These are phyloP conservation scores for Penicillium italicum DNA, from an alignment of 2,329 filamentous ascomycete species.

Conservation along the genomic window DNA sequence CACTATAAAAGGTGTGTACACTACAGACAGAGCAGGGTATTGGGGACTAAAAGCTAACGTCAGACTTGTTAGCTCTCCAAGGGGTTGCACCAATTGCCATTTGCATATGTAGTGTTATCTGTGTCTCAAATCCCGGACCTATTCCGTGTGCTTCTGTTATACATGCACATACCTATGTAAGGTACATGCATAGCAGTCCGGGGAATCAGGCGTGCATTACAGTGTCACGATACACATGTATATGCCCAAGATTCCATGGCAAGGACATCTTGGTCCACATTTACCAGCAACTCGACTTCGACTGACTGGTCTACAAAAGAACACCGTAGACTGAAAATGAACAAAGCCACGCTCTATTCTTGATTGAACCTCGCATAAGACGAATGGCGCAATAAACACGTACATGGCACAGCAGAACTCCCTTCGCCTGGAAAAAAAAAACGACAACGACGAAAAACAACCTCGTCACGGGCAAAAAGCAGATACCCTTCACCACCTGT, in stretches of 20 bases:
- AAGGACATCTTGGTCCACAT: neutral
- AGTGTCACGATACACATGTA: neutral
- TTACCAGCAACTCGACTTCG: neutral
- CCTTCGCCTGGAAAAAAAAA: constrained; percentile 23
- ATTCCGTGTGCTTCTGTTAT: neutral
- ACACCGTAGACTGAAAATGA: constrained; percentile 4
- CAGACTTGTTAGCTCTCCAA: neutral
- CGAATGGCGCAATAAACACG: constrained; percentile 21
- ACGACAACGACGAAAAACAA: constrained; percentile 23
- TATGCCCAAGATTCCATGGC: neutral
- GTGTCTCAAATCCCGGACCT: neutral
- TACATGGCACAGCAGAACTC: constrained; percentile 33
- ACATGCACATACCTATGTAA: neutral
- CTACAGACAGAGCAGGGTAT: neutral
- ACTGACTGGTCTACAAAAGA: neutral
- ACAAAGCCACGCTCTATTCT: constrained; percentile 24
- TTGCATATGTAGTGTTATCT: neutral
- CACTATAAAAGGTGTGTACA: neutral
- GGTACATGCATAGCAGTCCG: neutral
- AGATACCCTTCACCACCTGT: constrained; percentile 23
- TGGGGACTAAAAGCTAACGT: neutral
- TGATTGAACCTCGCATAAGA: constrained; percentile 16
- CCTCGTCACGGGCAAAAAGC: constrained; percentile 21
- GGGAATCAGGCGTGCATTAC: neutral
- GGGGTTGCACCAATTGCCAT: neutral